Conservation (phyloP, 768 basidiomycete species). For the Clitopilus hobsonii region DNA sequence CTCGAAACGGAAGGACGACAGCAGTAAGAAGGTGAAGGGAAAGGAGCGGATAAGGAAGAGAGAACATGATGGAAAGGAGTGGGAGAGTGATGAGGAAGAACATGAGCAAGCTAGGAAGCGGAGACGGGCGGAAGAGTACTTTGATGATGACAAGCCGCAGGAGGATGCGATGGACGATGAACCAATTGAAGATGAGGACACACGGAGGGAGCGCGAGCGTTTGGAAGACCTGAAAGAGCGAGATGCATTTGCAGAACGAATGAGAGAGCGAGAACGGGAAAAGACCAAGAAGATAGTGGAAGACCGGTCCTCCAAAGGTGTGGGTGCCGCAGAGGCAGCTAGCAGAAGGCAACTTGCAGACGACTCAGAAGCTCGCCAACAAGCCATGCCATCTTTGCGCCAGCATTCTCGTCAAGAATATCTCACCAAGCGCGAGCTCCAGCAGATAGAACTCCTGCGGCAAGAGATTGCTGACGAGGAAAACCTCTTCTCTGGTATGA, state of each 20-base stretch:
- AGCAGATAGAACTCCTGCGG: slow-evolving; percentile 89
- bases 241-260: slow-evolving; percentile 90
- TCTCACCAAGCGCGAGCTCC: slow-evolving; percentile 91
- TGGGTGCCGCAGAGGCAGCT: slow-evolving; percentile 77
- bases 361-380: slow-evolving; percentile 52
- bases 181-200: slow-evolving; percentile 65
- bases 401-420: slow-evolving; percentile 93
- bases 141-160: slow-evolving; percentile 17
- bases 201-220: slow-evolving; percentile 67
- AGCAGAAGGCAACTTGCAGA: slow-evolving; percentile 80
- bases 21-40: slow-evolving; percentile 30
- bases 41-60: slow-evolving; percentile 69
- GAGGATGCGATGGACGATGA: slow-evolving; percentile 42
- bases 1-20: slow-evolving; percentile 40
- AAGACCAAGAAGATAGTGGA: slow-evolving; percentile 88
- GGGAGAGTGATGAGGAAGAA: slow-evolving; percentile 92
- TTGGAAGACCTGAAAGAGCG: slow-evolving; percentile 78
- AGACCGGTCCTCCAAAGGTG: slow-evolving; percentile 78
- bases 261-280: slow-evolving; percentile 78
- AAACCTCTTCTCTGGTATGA: slow-evolving; percentile 86
- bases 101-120: slow-evolving; percentile 52
- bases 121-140: slow-evolving; percentile 44
- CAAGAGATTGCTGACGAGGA: slow-evolving; percentile 95
- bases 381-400: slow-evolving; percentile 68
- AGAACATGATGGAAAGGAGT: slow-evolving; percentile 75